These are phyloP conservation scores for Lindgomyces ingoldianus DNA, from an alignment of 495 filamentous ascomycete species.

Conservation along the genomic window DNA sequence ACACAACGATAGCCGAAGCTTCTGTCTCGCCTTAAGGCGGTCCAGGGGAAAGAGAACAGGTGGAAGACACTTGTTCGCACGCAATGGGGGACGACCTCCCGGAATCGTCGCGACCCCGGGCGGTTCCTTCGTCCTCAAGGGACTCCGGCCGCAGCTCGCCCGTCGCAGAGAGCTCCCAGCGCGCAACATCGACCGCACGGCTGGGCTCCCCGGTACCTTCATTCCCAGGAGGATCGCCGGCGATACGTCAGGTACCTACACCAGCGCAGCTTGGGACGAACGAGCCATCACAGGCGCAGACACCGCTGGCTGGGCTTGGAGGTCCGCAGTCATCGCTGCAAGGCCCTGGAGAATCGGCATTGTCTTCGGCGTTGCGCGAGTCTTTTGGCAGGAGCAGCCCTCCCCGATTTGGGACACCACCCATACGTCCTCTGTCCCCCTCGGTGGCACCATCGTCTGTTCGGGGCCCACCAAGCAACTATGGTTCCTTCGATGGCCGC, in stretches of 20 bases:
- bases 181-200: slow-evolving; percentile 37
- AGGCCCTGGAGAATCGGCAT: slow-evolving; percentile 46
- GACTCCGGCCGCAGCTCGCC: slow-evolving; percentile 27
- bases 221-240: slow-evolving; percentile 16
- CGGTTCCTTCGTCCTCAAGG: slow-evolving; percentile 26
- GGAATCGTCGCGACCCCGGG: slow-evolving; percentile 24
- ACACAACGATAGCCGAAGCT: slow-evolving; percentile 26
- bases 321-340: slow-evolving; percentile 36
- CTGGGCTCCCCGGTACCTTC: slow-evolving; percentile 42
- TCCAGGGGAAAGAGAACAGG: background rate
- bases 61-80: background rate
- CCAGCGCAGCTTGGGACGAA: slow-evolving; percentile 34
- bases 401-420: slow-evolving; percentile 40
- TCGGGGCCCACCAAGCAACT: slow-evolving; percentile 31
- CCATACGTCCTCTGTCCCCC: slow-evolving; percentile 36
- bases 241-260: slow-evolving; percentile 39
- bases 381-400: slow-evolving; percentile 40
- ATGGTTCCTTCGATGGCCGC: slow-evolving; percentile 42
- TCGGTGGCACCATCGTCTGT: slow-evolving; percentile 5
- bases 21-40: background rate
- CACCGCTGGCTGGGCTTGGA: slow-evolving; percentile 42
- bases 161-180: slow-evolving; percentile 25
- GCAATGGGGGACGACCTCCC: slow-evolving; percentile 27
- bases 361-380: slow-evolving; percentile 44
- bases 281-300: slow-evolving; percentile 35